Evolutionary conservation across 257 asterid genomes (phyloP).

Genomic region (Nicotiana tomentosiformis): DNA sequence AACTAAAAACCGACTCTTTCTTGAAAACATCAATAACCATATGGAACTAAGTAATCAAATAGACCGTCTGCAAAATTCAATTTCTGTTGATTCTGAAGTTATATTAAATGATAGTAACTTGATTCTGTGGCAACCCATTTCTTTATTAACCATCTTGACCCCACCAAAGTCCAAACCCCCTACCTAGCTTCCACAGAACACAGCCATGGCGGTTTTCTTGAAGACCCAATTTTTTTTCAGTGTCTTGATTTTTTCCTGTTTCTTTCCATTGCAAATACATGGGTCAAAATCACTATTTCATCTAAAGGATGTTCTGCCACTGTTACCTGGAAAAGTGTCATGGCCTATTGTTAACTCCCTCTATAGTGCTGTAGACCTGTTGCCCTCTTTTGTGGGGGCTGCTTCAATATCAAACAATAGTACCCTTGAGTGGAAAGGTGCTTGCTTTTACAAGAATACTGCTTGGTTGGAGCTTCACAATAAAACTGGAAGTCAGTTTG

Average conservation of each 20-base stretch:
- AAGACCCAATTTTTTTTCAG: conserved; percentile 24
- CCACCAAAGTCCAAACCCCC: neutral
- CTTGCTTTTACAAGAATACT: conserved; percentile 62
- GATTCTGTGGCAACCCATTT: neutral
- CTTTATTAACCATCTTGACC: neutral
- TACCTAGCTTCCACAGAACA: neutral
- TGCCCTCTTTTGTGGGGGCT: conserved; percentile 82
- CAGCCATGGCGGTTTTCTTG: conserved; percentile 26
- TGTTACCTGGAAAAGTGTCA: conserved; percentile 60
- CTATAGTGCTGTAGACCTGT: conserved; percentile 58
- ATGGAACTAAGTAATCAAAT: too few species aligned
- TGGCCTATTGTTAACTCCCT: conserved; percentile 62
- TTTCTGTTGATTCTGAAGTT: too few species aligned
- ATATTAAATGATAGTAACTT: neutral
- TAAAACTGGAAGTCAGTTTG: conserved; percentile 53
- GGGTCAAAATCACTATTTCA: conserved; percentile 48
- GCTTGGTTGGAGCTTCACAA: conserved; percentile 74
- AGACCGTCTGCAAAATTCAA: too few species aligned
- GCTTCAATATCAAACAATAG: conserved; percentile 30
- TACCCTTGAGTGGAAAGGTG: conserved; percentile 64
- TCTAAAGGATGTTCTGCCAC: conserved; percentile 52
- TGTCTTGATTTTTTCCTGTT: conserved; percentile 22
- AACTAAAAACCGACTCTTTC: too few species aligned
- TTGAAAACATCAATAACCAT: too few species aligned
- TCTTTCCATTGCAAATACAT: conserved; percentile 13